Evolutionary conservation across 208 protist species (phyloP), one percentile per base, ranked within the genome.

Genomic region (Trypanosoma platydactyli): DNA sequence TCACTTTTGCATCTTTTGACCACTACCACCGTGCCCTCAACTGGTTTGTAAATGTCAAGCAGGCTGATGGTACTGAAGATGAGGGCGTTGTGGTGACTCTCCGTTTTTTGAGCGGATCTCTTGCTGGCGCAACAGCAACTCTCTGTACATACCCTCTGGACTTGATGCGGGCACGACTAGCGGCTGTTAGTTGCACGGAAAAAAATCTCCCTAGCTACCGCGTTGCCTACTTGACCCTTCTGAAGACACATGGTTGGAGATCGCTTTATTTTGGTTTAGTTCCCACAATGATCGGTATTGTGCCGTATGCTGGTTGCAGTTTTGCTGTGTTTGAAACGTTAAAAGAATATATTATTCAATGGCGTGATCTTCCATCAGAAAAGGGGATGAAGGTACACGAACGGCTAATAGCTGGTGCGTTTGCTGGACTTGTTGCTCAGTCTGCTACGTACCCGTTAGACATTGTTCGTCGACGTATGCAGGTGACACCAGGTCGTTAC

Each of bases 71-170:
- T 24, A 55, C 65, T 20, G 58, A 71, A 25, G 70, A 91, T 48
- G 83, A 92, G 53, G 52, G 70, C 15, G 35, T 66, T 40, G 77
- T 75, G 7, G 81, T 95, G 29, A 68, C 66, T 16, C 48, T 90
- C 30, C 78, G 84, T 45, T 97, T 95, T 61, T 60, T 93, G 16
- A 87, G 86, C 49, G 95, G 95, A 25, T 88, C 95, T 12, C 41
- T 96, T 38, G 94, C 95, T 9, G 96, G 96, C n/a, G 91, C 95
- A 38, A 98, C 94, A 1, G 84, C 93, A 22, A 92, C 91, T 6
- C 83, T 90, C 15, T 89, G 76, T 45, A 98, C 94, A 7, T 98
- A 98, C 71, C 96, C 96, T 20, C 76, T 98, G 1, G 96, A 98
- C 63, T 71, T 98, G 7, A 95, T 98, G 80, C 83, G 96, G 18